Conservation (phyloP, 2,329 filamentous ascomycete genomes). For the Fusarium austroafricanum region DNA sequence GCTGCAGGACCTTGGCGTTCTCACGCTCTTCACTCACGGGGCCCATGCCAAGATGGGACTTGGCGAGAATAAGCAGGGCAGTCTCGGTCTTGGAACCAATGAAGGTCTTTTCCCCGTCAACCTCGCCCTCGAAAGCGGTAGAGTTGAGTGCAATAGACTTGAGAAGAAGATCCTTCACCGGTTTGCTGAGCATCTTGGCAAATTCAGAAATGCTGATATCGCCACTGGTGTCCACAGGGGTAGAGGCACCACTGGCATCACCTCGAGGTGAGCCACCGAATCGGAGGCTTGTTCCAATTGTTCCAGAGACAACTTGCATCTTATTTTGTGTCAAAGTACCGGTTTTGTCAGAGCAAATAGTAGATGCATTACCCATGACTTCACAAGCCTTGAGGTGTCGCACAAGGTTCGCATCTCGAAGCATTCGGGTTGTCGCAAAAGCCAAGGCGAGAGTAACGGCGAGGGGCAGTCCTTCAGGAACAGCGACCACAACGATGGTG, state of each 20-base stretch:
- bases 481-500: constrained; percentile 83
- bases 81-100: constrained; percentile 85
- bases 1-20: constrained; percentile 68
- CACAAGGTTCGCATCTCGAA: constrained; percentile 81
- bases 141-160: constrained; percentile 75
- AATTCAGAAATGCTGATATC: constrained; percentile 61
- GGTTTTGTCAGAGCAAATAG: constrained; percentile 76
- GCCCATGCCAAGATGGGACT: constrained; percentile 74
- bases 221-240: constrained; percentile 45
- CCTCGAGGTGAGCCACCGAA: constrained; percentile 60
- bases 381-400: constrained; percentile 82
- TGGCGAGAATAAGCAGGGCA: constrained; percentile 76
- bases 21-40: constrained; percentile 73
- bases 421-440: constrained; percentile 81
- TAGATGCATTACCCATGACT: constrained; percentile 83
- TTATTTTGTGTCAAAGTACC: constrained; percentile 76
- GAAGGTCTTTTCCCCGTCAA: constrained; percentile 73
- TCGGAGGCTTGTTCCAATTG: constrained; percentile 65
- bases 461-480: constrained; percentile 80
- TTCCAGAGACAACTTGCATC: constrained; percentile 74
- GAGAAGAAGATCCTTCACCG: constrained; percentile 64
- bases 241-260: constrained; percentile 43
- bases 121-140: constrained; percentile 80
- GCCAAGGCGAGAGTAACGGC: constrained; percentile 82
- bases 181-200: constrained; percentile 57